Percentiles rank a stretch among this genome's conserved stretches.
Evolutionary conservation across 2,329 filamentous ascomycete species (phyloP).

Genomic region (Tolypocladium ovalisporum): DNA sequence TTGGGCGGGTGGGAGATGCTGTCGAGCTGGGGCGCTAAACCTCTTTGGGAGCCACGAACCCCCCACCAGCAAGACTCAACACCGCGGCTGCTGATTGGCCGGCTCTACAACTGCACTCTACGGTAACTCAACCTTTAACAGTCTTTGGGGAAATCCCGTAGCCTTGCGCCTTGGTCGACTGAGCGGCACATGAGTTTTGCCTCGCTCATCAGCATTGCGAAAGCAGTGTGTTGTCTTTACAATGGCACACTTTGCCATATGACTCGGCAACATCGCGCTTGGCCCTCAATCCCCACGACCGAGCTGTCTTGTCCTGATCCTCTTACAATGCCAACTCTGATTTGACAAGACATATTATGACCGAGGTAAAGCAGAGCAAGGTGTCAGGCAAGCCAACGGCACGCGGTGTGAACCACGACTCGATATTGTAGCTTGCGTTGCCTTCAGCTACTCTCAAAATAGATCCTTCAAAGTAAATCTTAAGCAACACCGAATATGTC

Average conservation of each 20-base stretch:
- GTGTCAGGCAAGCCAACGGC: background rate
- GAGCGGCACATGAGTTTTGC: too few relatives aligned
- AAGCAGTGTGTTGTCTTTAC: too few relatives aligned
- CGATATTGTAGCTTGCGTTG: conserved; percentile 10
- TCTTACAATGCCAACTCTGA: background rate
- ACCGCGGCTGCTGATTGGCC: conserved; percentile 1
- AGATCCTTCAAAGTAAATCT: conserved; percentile 12
- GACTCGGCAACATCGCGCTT: too few relatives aligned
- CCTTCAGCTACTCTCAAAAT: conserved; percentile 12
- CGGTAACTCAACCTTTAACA: too few relatives aligned
- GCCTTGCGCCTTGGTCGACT: too few relatives aligned
- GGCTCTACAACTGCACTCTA: too few relatives aligned
- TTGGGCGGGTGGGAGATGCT: conserved; percentile 1
- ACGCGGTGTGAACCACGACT: background rate
- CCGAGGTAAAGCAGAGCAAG: background rate
- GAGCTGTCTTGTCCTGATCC: background rate
- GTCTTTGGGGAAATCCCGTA: too few relatives aligned
- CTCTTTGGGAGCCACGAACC: background rate
- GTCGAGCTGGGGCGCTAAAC: conserved; percentile 3
- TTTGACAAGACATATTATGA: too few relatives aligned
- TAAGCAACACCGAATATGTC: conserved; percentile 15
- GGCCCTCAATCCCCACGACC: background rate
- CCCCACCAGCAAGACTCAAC: background rate
- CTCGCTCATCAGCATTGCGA: too few relatives aligned
- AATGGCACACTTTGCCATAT: too few relatives aligned